Evolutionary conservation across 139 green algal genomes (phyloP), one percentile per base, ranked within the genome.

Genomic region (Choricystis sp.): DNA sequence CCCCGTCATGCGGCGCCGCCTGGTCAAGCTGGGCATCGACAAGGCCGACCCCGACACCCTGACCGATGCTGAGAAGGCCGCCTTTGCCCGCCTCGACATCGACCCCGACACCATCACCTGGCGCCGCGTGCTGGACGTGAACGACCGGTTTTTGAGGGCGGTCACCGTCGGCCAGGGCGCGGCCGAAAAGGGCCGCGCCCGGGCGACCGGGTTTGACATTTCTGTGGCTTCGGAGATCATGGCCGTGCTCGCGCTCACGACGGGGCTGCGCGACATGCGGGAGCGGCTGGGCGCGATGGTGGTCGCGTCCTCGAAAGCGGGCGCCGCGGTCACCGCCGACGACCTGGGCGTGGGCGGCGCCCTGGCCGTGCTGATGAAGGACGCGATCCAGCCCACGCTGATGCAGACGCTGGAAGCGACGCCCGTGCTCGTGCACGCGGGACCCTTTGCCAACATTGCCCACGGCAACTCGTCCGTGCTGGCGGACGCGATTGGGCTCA

Each of bases 321-420:
- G 77, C 79, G 59, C 82, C 2, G 77, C 91, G 0, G 70, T 99
- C 29, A 98, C 91, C 2, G 87, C 89, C 0, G 93, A 99, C 62
- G 93, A 99, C 79, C 72, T 98, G 58, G 92, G 92, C 3, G 74
- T 92, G 52, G 90, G 88, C n/a, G 93, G 93, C 26, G 93, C 93
- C 9, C 81, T 97, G 31, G 92, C 86, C n/a, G 93, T 96, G 58
- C 76, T 99, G 56, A 95, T 98, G 85, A 95, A 94, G 80, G 93
- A 99, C 71, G 90, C 92, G 5, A 91, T 97, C 62, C 59, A 81
- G 71, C 92, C 92, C 48, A 98, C 91, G 69, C 55, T 77, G 29
- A 66, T 81, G 70, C 82, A 95, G 80, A 98, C 89, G 0, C 81
- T 98, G 68, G 93, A 99, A 82, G 74, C 82, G 56, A 97, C 93